phyloP scores from a whole-genome alignment of 768 basidiomycete genomes.

The Podaxis sp. region DNA sequence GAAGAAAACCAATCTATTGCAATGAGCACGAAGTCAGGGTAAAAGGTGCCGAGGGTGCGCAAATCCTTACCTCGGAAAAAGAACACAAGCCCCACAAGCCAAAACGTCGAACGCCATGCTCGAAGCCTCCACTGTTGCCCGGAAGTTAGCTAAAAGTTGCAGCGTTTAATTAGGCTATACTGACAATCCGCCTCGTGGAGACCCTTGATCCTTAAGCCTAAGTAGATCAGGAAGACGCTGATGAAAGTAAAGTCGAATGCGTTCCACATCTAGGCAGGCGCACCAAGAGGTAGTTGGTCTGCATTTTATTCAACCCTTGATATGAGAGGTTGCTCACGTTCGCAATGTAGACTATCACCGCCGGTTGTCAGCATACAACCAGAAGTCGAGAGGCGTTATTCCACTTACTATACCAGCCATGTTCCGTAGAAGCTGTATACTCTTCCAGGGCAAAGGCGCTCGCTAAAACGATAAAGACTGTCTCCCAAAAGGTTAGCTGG shows the following conservation, averaged over 20 bases:
- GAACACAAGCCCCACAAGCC: conserved; percentile 78
- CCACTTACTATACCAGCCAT: conserved; percentile 79
- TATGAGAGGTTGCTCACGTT: conserved; percentile 43
- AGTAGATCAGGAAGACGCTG: conserved; percentile 63
- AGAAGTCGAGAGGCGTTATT: background rate
- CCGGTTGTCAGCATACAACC: background rate
- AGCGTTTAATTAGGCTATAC: conserved; percentile 15
- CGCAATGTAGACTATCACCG: conserved; percentile 68
- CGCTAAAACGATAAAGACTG: conserved; percentile 70
- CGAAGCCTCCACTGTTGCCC: conserved; percentile 39
- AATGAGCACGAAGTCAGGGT: conserved; percentile 17
- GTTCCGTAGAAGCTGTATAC: conserved; percentile 82
- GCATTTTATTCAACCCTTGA: background rate
- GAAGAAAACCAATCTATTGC: conserved; percentile 65
- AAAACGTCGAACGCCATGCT: conserved; percentile 78
- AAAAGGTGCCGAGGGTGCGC: background rate
- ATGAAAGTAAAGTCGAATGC: conserved; percentile 79
- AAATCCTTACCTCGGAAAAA: conserved; percentile 66
- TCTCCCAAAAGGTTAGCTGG: conserved; percentile 56
- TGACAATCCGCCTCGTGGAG: conserved; percentile 49
- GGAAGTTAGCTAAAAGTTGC: background rate
- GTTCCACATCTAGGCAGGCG: conserved; percentile 72
- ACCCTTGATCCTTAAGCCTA: conserved; percentile 61
- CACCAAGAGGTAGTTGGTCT: background rate
- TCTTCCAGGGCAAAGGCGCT: conserved; percentile 80